Evolutionary conservation across 768 basidiomycete genomes (phyloP).

Genomic region (Phylloporus arenicola): DNA sequence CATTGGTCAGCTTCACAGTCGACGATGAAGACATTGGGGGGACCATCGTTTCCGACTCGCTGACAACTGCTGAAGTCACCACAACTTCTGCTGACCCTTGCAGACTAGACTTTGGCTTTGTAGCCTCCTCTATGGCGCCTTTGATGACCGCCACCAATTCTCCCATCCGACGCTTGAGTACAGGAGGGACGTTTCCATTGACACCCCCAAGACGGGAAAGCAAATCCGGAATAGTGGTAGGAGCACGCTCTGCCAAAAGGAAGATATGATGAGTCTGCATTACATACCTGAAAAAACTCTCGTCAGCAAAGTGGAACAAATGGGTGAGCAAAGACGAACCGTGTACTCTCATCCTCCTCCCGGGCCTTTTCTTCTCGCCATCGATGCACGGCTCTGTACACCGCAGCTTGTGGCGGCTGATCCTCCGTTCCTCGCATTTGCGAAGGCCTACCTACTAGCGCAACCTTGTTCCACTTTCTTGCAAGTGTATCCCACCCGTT

Average conservation of each 20-base stretch:
- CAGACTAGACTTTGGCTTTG: background rate
- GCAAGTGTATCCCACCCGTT: slow-evolving; percentile 76
- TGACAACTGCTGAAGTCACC: background rate
- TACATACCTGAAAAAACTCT: slow-evolving; percentile 48
- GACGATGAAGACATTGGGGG: slow-evolving; percentile 10
- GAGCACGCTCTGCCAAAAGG: slow-evolving; percentile 63
- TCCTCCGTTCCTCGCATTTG: slow-evolving; percentile 32
- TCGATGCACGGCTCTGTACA: slow-evolving; percentile 67
- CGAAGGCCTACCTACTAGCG: slow-evolving; percentile 26
- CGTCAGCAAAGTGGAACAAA: background rate
- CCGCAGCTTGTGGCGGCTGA: slow-evolving; percentile 44
- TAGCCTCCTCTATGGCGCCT: slow-evolving; percentile 36
- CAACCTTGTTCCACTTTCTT: slow-evolving; percentile 75
- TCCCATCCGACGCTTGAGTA: slow-evolving; percentile 54
- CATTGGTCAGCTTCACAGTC: background rate
- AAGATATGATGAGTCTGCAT: slow-evolving; percentile 73
- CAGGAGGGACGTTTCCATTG: slow-evolving; percentile 45
- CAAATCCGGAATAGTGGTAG: slow-evolving; percentile 58
- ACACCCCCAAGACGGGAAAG: slow-evolving; percentile 32
- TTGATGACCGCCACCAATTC: slow-evolving; percentile 64
- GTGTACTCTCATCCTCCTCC: slow-evolving; percentile 80
- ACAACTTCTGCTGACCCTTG: background rate
- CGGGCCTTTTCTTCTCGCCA: slow-evolving; percentile 82
- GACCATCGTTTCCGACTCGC: slow-evolving; percentile 4
- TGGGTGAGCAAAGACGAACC: slow-evolving; percentile 40